Evolutionary conservation across 2,329 filamentous ascomycete species (phyloP), one percentile per base, ranked within the genome.

Genomic region (Neoascochyta sp.): DNA sequence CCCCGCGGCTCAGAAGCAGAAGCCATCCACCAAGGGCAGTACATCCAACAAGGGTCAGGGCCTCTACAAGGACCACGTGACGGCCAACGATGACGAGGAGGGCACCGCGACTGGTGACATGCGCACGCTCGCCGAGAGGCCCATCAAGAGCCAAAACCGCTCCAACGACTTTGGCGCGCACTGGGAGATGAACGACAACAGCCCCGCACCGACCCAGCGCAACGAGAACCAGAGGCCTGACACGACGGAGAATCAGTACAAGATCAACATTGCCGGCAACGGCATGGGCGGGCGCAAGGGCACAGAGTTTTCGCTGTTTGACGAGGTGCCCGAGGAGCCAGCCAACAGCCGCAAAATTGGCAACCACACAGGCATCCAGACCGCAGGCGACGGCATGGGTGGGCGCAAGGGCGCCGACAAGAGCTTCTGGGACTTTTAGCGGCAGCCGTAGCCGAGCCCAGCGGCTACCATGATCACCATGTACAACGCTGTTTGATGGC

Each of bases 41-140:
- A 71, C 65, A 20, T 74, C 80, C 34, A 87, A 86, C 62, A 78
- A 77, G 34, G 81, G 81, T 5, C 68, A 82, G 23, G 73, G 76
- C 16, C 70, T 94, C 24, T 94, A 94, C 68, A 74, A 86, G 53
- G 84, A 90, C 63, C 81, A 85, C 36, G 57, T 92, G 18, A 82
- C 81, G 54, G 73, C 76, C 24, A 43, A 43, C 6, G 45, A 55
- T 9, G 54, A 58, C 36, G 74, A 79, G 27, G 75, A 78, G 18
- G 73, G 71, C 12, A 40, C 45, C 2, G 47, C 54, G 33, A 41
- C 55, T 16, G 57, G 62, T 11, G 58, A 61, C 30, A 58, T 41
- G 41, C 55, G 36, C 12, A 67, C 81, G 7, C 70, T 86, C 8
- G 75, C 74, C 27, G 78, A 81, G 49, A 87, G 86, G 54, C 70